Evolutionary conservation across 1,284 basidiomycete species (phyloP).

Genomic region (Salmacisia buchloeana): DNA sequence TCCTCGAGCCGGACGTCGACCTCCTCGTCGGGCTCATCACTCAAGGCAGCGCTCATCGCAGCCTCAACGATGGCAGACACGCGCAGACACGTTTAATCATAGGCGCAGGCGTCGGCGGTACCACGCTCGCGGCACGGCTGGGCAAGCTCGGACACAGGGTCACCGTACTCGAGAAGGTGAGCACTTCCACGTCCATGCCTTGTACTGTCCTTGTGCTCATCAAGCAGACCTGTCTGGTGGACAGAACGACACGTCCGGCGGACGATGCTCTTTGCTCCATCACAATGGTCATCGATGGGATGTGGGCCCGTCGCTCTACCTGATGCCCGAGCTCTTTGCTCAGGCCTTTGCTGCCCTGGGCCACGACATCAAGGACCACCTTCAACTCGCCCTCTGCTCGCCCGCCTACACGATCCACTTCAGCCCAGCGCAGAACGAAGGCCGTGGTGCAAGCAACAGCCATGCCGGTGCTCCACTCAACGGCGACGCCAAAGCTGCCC

Average conservation of each 20-base stretch:
- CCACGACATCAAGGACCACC: conserved; percentile 52
- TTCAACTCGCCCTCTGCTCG: conserved; percentile 49
- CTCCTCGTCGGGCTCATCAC: too few species aligned
- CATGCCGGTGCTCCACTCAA: not conserved
- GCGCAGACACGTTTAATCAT: conserved; percentile 40
- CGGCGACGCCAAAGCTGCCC: not conserved
- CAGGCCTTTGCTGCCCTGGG: conserved; percentile 55
- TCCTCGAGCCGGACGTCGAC: too few species aligned
- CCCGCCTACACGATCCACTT: conserved; percentile 44
- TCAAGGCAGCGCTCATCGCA: too few species aligned
- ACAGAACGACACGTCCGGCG: conserved; percentile 50
- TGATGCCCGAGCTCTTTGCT: conserved; percentile 56
- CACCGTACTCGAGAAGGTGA: conserved; percentile 52
- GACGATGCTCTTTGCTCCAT: conserved; percentile 56
- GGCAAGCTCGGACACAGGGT: conserved; percentile 54
- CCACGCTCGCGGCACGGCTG: conserved; percentile 54
- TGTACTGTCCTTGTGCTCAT: not conserved
- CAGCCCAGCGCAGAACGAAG: not conserved
- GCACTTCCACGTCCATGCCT: not conserved
- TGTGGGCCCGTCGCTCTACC: conserved; percentile 54
- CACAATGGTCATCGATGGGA: conserved; percentile 54
- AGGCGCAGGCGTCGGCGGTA: conserved; percentile 56
- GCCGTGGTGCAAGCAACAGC: not conserved
- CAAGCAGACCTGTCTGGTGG: not conserved
- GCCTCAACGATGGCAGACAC: too few species aligned